These are phyloP conservation scores for Eucalyptus coolabah DNA, from an alignment of 345 rosid species.

Conservation along the genomic window DNA sequence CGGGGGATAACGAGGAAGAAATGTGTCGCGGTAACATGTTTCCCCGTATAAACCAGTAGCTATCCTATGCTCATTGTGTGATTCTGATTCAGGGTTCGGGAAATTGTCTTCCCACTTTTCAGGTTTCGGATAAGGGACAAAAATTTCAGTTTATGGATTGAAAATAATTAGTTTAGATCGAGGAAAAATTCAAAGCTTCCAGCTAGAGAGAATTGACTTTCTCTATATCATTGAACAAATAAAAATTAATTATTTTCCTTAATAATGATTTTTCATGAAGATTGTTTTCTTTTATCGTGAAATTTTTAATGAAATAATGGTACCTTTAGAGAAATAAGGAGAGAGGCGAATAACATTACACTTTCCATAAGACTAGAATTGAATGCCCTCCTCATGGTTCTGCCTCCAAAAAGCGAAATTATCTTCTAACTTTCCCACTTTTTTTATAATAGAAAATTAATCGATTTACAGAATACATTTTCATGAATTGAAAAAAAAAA, in stretches of 20 bases:
- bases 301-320: too few relatives aligned
- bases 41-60: not conserved
- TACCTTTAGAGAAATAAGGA: too few relatives aligned
- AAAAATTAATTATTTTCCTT: too few relatives aligned
- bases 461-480: not conserved
- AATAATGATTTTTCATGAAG: not conserved
- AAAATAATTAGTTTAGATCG: not conserved
- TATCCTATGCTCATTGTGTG: not conserved
- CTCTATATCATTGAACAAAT: too few relatives aligned
- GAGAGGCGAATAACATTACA: rapidly evolving
- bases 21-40: not conserved
- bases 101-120: too few relatives aligned
- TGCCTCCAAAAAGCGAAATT: too few relatives aligned
- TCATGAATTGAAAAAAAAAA: not conserved
- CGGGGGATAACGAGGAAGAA: not conserved
- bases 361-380: not conserved
- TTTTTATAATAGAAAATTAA: not conserved
- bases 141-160: not conserved
- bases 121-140: too few relatives aligned
- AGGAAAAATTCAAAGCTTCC: too few relatives aligned
- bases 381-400: too few relatives aligned
- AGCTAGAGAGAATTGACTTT: too few relatives aligned
- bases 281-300: too few relatives aligned
- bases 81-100: too few relatives aligned
- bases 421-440: rapidly evolving